Percentiles rank a stretch among this genome's conserved stretches.
These are phyloP conservation scores for Austroboletus novae-zelandiae DNA, from an alignment of 1,284 basidiomycete genomes.

Conservation along the genomic window DNA sequence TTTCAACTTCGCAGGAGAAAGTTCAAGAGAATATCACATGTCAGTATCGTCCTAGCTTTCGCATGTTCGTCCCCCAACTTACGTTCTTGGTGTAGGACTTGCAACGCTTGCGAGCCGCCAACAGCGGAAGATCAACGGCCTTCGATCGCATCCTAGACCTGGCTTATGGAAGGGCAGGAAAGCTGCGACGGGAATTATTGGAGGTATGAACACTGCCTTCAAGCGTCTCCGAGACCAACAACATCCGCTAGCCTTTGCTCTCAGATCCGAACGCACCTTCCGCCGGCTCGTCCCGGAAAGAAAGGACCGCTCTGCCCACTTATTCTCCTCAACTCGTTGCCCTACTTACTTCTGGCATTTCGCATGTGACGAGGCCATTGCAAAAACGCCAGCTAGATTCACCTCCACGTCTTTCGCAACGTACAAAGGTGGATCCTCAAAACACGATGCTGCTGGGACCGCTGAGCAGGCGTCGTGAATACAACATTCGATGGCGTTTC, in stretches of 20 bases:
- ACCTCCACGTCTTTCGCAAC: conserved; percentile 56
- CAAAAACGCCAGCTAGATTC: conserved; percentile 37
- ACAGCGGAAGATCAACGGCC: conserved; percentile 48
- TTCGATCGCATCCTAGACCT: conserved; percentile 62
- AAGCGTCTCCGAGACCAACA: conserved; percentile 6
- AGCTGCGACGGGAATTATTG: conserved; percentile 63
- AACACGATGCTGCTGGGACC: conserved; percentile 61
- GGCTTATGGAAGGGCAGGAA: conserved; percentile 80
- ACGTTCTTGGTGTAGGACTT: conserved; percentile 47
- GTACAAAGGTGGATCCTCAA: conserved; percentile 55
- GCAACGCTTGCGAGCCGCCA: conserved; percentile 55
- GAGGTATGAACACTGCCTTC: conserved; percentile 38
- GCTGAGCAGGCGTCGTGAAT: conserved; percentile 67
- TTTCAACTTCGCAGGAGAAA: conserved; percentile 38
- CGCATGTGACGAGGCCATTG: conserved; percentile 48
- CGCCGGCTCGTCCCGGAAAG: conserved; percentile 50
- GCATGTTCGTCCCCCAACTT: not conserved
- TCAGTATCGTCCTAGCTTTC: conserved; percentile 19
- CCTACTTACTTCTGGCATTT: conserved; percentile 52
- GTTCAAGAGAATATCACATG: conserved; percentile 51
- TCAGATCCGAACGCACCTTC: conserved; percentile 42
- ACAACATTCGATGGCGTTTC: conserved; percentile 70
- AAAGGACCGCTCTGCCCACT: conserved; percentile 57
- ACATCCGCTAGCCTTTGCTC: conserved; percentile 48
- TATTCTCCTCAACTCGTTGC: conserved; percentile 61